These are phyloP conservation scores for Xenosphaeropsis pyriputrescens DNA, from an alignment of 2,329 filamentous ascomycete genomes.

Conservation along the genomic window DNA sequence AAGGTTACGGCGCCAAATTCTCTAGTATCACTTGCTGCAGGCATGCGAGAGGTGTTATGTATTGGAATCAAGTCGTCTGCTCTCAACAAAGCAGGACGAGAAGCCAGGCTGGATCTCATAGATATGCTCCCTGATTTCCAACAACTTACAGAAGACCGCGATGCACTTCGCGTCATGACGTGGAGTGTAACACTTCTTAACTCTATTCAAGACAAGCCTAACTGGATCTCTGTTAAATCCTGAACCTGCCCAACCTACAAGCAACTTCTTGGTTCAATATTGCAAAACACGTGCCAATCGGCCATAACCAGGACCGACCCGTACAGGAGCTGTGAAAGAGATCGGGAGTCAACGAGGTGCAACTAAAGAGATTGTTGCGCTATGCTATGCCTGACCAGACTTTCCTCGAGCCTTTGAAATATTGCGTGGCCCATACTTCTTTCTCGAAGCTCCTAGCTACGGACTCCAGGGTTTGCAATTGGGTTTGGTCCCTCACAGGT, in stretches of 20 bases:
- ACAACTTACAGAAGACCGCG: too few species aligned
- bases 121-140: too few species aligned
- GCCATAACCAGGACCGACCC: conserved; percentile 4
- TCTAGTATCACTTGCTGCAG: too few species aligned
- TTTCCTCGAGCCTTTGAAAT: conserved; percentile 31
- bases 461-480: conserved; percentile 28
- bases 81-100: too few species aligned
- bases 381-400: conserved; percentile 20
- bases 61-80: too few species aligned
- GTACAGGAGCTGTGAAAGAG: conserved; percentile 4
- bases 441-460: conserved; percentile 32
- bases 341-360: conserved; percentile 3
- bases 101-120: too few species aligned
- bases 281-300: conserved; percentile 3
- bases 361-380: conserved; percentile 3
- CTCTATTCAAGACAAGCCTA: too few species aligned
- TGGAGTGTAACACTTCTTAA: too few species aligned
- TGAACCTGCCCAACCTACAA: conserved; percentile 4
- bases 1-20: too few species aligned
- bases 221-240: too few species aligned
- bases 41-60: too few species aligned
- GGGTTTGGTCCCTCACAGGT: conserved; percentile 35
- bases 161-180: too few species aligned
- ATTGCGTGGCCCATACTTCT: conserved; percentile 33
- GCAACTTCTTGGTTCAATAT: conserved; percentile 10